Evolutionary conservation across 139 green algal genomes (phyloP).

Genomic region (Medakamo hakoo): DNA sequence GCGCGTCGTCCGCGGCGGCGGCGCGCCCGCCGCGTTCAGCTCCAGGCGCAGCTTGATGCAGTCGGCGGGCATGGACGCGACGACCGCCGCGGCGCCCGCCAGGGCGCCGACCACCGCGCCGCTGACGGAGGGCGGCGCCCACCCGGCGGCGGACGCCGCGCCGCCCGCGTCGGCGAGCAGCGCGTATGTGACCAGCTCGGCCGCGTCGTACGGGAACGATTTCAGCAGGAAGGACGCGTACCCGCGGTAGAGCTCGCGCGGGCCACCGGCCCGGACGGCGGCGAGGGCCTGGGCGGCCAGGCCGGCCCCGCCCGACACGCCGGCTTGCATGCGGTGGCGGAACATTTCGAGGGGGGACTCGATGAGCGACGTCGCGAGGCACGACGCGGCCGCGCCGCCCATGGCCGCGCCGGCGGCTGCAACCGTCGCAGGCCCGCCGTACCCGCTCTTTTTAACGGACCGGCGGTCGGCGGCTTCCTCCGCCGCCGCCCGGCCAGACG

Average conservation of each 20-base stretch:
- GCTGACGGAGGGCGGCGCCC: not conserved
- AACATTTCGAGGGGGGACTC: slow-evolving; percentile 49
- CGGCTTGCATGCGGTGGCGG: slow-evolving; percentile 31
- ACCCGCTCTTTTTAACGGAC: no score
- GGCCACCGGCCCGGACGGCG: slow-evolving; percentile 4
- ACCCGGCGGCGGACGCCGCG: slow-evolving; percentile 1
- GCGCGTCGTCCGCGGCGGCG: slow-evolving; percentile 1
- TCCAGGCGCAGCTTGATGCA: slow-evolving; percentile 46
- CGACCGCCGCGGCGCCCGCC: slow-evolving; percentile 35
- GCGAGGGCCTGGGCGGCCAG: not conserved
- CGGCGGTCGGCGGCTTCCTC: no score
- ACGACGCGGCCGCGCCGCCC: slow-evolving; percentile 5
- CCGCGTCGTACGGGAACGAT: slow-evolving; percentile 42
- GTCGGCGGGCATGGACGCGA: slow-evolving; percentile 55
- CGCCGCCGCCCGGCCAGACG: no score
- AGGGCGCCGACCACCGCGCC: slow-evolving; percentile 19
- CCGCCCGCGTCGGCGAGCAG: slow-evolving; percentile 13
- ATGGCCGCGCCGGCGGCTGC: not conserved
- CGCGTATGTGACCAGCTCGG: slow-evolving; percentile 37
- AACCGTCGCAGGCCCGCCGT: no score
- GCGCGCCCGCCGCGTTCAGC: not conserved
- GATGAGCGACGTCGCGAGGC: slow-evolving; percentile 11
- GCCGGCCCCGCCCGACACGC: slow-evolving; percentile 2
- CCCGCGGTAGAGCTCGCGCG: slow-evolving; percentile 30
- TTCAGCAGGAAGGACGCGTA: slow-evolving; percentile 51